phyloP scores from a whole-genome alignment of 2,329 filamentous ascomycete genomes.

The Didymella arachidicola region DNA sequence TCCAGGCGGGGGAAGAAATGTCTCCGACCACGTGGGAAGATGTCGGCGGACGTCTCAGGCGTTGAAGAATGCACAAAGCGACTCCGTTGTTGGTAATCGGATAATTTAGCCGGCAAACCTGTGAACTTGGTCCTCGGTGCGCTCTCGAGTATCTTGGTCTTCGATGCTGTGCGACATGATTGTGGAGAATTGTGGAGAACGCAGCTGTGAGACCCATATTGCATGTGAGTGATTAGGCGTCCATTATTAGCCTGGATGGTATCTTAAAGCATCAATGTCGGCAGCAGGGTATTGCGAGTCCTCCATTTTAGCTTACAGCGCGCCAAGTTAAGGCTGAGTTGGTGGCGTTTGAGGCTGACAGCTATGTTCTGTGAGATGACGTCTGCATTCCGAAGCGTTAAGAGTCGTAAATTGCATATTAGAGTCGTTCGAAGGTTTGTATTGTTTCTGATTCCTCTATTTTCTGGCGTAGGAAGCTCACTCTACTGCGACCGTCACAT shows the following conservation, averaged over 20 bases:
- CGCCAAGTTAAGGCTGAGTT: constrained; percentile 15
- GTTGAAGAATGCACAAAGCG: neutral
- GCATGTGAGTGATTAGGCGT: neutral
- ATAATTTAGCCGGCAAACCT: neutral
- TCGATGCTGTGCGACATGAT: constrained; percentile 2
- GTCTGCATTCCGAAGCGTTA: neutral
- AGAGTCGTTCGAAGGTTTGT: no score
- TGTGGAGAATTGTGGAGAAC: neutral
- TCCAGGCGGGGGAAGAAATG: constrained; percentile 4
- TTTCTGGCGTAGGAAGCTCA: neutral
- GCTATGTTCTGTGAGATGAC: constrained; percentile 2
- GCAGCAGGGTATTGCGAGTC: neutral
- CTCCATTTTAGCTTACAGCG: constrained; percentile 1
- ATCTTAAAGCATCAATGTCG: neutral
- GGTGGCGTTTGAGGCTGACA: constrained; percentile 13
- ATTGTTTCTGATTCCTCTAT: neutral
- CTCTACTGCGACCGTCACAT: constrained; percentile 5
- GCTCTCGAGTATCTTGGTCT: neutral
- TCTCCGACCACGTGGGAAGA: neutral
- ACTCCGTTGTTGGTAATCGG: neutral
- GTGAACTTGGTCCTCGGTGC: neutral
- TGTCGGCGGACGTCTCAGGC: neutral
- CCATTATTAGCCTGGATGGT: neutral
- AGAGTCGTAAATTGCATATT: neutral
- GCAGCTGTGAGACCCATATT: constrained; percentile 5